These are phyloP conservation scores for Laguncularia racemosa DNA, from an alignment of 345 rosid genomes.

Conservation along the genomic window DNA sequence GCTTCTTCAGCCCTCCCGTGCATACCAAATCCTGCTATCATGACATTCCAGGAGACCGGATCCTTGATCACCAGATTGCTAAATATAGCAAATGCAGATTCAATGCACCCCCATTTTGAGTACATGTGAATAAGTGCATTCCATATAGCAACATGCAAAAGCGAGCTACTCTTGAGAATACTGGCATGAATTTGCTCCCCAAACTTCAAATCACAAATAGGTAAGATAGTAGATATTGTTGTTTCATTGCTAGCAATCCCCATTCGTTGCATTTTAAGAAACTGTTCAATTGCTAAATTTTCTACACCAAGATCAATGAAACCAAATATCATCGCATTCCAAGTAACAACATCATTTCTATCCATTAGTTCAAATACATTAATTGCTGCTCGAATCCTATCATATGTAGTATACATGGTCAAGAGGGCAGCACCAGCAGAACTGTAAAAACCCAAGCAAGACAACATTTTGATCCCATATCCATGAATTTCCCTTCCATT, in stretches of 20 bases:
- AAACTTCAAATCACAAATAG: constrained; percentile 19
- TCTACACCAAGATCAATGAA: constrained; percentile 19
- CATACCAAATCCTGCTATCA: constrained; percentile 31
- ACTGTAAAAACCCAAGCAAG: constrained; percentile 13
- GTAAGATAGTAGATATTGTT: constrained; percentile 29
- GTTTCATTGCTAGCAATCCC: constrained; percentile 21
- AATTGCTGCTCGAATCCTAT: constrained; percentile 16
- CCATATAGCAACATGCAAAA: constrained; percentile 15
- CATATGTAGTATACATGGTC: constrained; percentile 27
- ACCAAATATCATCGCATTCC: constrained; percentile 38
- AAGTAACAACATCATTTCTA: constrained; percentile 26
- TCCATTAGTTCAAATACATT: constrained; percentile 29
- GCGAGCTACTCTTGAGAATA: constrained; percentile 11
- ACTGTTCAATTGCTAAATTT: constrained; percentile 22
- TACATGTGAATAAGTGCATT: constrained; percentile 38
- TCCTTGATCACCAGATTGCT: constrained; percentile 19
- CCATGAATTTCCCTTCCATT: constrained; percentile 28
- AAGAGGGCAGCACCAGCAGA: constrained; percentile 30
- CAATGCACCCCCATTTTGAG: constrained; percentile 26
- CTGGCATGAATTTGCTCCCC: constrained; percentile 32
- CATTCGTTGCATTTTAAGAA: constrained; percentile 19
- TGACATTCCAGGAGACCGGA: constrained; percentile 36
- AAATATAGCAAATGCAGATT: constrained; percentile 19
- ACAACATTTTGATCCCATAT: constrained; percentile 22
- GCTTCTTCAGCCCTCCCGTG: constrained; percentile 32